These are phyloP conservation scores for Colletotrichum kahawae DNA, from an alignment of 2,329 filamentous ascomycete genomes.

Conservation along the genomic window DNA sequence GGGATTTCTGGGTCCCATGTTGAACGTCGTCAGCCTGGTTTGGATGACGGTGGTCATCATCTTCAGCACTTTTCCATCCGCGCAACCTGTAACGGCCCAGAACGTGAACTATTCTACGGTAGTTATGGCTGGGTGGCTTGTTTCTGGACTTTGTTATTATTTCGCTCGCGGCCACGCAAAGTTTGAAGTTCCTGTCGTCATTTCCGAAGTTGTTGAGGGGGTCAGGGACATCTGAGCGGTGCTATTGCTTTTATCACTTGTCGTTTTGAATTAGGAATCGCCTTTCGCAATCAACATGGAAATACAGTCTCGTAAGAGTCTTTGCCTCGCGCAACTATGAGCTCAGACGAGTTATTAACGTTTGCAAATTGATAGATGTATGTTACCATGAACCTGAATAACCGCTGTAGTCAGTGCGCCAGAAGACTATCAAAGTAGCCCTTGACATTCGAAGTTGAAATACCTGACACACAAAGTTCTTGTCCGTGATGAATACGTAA, in stretches of 20 bases:
- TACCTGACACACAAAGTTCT: rapidly evolving
- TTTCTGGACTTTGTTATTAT: slow-evolving; percentile 39
- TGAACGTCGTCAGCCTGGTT: slow-evolving; percentile 44
- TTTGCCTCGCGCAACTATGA: neutral
- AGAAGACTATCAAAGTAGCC: neutral
- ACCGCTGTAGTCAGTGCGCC: neutral
- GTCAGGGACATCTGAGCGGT: neutral
- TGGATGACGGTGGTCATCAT: slow-evolving; percentile 50
- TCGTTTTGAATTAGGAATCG: neutral
- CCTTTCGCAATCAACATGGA: neutral
- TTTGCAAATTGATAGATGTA: neutral
- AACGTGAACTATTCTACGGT: slow-evolving; percentile 54
- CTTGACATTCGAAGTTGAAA: neutral
- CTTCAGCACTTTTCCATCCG: slow-evolving; percentile 49
- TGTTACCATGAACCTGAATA: neutral
- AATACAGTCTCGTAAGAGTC: neutral
- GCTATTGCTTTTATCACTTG: neutral
- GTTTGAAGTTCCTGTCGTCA: slow-evolving; percentile 27
- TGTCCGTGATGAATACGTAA: neutral
- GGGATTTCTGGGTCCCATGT: slow-evolving; percentile 29
- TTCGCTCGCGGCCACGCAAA: slow-evolving; percentile 24
- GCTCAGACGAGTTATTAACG: neutral
- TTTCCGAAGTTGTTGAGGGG: slow-evolving; percentile 4
- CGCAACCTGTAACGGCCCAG: slow-evolving; percentile 40
- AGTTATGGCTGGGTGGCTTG: slow-evolving; percentile 43